A percentile compares a stretch with the other conserved stretches of the same genome.
These are phyloP conservation scores for Pseudogymnoascus sp. DNA, from an alignment of 2,329 filamentous ascomycete genomes.

Conservation along the genomic window DNA sequence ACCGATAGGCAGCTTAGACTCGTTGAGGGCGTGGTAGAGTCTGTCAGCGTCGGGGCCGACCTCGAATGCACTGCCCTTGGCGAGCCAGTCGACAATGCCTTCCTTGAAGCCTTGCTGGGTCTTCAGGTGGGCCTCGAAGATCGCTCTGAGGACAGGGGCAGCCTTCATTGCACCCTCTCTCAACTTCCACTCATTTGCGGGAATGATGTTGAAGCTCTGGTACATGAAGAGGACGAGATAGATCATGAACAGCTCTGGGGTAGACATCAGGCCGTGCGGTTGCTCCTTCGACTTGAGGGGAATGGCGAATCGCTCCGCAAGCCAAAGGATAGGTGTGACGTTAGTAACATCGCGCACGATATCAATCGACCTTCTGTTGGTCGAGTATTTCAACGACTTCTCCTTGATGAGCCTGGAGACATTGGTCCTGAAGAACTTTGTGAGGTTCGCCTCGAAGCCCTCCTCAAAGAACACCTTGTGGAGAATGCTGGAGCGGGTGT, in stretches of 20 bases:
- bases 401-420: constrained; percentile 39
- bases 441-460: constrained; percentile 36
- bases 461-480: constrained; percentile 40
- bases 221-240: constrained; percentile 42
- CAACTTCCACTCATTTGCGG: constrained; percentile 41
- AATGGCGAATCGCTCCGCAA: constrained; percentile 48
- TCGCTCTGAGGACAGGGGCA: constrained; percentile 31
- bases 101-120: constrained; percentile 38
- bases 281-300: constrained; percentile 55
- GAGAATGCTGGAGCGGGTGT: constrained; percentile 34
- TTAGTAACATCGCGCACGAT: constrained; percentile 63
- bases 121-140: constrained; percentile 39
- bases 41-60: constrained; percentile 44
- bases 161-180: constrained; percentile 37
- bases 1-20: constrained; percentile 37
- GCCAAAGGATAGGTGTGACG: constrained; percentile 49
- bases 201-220: constrained; percentile 47
- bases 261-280: constrained; percentile 46
- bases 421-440: constrained; percentile 37
- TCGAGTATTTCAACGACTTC: constrained; percentile 39
- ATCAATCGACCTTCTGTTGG: constrained; percentile 36
- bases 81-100: constrained; percentile 38
- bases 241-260: constrained; percentile 39
- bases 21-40: constrained; percentile 42
- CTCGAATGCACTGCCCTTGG: constrained; percentile 41